A percentile compares a stretch with the other conserved stretches of the same genome.
Evolutionary conservation across 192 early-diverging fungal species (phyloP).

Genomic region (Rhizoclosmatium sp.): DNA sequence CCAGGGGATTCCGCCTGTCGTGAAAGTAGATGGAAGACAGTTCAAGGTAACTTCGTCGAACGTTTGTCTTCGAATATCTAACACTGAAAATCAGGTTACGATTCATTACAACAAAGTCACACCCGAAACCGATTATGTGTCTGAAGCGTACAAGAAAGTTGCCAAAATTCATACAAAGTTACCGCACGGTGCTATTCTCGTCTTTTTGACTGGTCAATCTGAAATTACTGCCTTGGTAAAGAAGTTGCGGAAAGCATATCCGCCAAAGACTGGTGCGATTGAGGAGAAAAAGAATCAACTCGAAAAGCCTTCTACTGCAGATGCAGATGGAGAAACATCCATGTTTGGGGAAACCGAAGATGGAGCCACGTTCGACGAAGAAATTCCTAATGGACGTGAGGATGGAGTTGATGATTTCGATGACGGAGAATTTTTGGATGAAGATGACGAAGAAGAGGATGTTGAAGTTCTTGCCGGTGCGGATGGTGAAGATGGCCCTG

Average conservation of each 20-base stretch:
- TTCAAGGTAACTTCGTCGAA: conserved; percentile 69
- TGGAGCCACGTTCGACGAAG: conserved; percentile 34
- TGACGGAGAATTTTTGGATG: conserved; percentile 64
- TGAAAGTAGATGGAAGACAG: conserved; percentile 92
- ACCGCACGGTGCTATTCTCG: conserved; percentile 92
- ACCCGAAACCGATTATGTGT: conserved; percentile 84
- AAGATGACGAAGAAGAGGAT: conserved; percentile 63
- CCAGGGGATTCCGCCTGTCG: conserved; percentile 74
- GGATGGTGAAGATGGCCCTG: conserved; percentile 74
- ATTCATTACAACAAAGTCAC: conserved; percentile 95
- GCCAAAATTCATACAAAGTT: conserved; percentile 91
- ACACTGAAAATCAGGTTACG: conserved; percentile 57
- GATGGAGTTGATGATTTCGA: conserved; percentile 51
- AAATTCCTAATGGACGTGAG: conserved; percentile 5
- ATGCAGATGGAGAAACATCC: conserved; percentile 1
- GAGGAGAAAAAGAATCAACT: conserved; percentile 32
- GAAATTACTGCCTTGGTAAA: conserved; percentile 86
- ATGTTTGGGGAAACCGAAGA: conserved; percentile 51
- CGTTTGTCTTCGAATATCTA: neutral
- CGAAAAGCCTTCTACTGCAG: conserved; percentile 33
- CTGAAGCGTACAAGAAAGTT: conserved; percentile 90
- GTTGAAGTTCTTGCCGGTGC: conserved; percentile 56
- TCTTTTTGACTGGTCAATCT: conserved; percentile 95
- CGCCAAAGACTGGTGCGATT: conserved; percentile 49
- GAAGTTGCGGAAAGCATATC: conserved; percentile 77